Evolutionary conservation across 495 filamentous ascomycete genomes (phyloP), one percentile per base, ranked within the genome.

Genomic region (Aspergillus incahuasiensis): DNA sequence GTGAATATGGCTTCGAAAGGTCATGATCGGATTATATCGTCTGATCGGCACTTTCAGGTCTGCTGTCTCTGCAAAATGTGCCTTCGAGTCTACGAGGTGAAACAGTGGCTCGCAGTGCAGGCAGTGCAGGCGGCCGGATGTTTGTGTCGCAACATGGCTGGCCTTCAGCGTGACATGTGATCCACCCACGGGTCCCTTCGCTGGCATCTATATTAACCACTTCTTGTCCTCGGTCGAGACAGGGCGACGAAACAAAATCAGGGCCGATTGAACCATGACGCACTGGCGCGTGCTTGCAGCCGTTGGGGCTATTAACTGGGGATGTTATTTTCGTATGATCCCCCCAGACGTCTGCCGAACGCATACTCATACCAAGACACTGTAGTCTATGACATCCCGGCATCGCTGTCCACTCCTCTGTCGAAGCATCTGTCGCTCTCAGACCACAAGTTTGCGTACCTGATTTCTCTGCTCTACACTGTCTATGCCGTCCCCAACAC

Each of bases 321-420:
- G 46, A 21, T 16, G 16, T 21, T 49, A 21, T 18, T 49, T 49
- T 38, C 35, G 46, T 49, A 49, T 49, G 46, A 7, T 16, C 20
- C 22, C 16, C 18, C 38, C n/a, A 16, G 38, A n/a, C n/a, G n/a
- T 2, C 6, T 11, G 8, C 32, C 32, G 12, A 35, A 35, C 32
- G 32, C 32, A 35, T 35, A 35, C 32, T 35, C 4, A 35, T 11
- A 35, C 32, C 9, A 6, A 24, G n/a, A 22, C 24, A 1, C 18
- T 28, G 3, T 34, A 55, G 52, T 55, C 19, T 55, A 55, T 20
- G 52, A 55, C 41, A 18, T 55, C 8, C 52, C 52, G 1, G 41
- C 42, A 3, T 18, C 52, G 2, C 43, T 55, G 1, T 55, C 52
- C 6, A 48, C 32, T 8, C 52, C 41, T 11, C 16, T 55, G 19